phyloP scores from a whole-genome alignment of 805 yeast genomes.

The Saturnispora hagleri region DNA sequence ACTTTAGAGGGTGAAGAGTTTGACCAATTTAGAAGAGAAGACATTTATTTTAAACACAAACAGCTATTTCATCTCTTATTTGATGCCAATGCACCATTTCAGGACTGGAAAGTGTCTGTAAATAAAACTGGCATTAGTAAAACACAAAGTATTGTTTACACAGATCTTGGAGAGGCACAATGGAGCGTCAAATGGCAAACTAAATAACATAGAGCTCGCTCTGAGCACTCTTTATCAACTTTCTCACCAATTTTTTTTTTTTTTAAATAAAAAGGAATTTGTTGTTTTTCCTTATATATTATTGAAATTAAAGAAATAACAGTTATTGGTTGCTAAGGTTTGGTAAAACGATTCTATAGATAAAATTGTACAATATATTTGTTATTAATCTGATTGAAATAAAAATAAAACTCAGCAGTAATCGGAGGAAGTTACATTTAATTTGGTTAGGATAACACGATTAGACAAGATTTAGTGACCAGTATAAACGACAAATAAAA shows the following conservation, averaged over 20 bases:
- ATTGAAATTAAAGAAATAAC: not conserved
- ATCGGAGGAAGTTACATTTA: not conserved
- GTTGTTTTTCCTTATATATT: not conserved
- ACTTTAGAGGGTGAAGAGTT: constrained; percentile 12
- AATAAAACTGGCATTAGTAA: constrained; percentile 1
- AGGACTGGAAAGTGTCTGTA: constrained; percentile 1
- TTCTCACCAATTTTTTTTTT: not conserved
- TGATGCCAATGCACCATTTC: not conserved
- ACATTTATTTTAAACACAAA: constrained; percentile 2
- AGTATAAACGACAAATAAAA: not conserved
- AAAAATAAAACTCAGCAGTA: not conserved
- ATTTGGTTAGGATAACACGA: not conserved
- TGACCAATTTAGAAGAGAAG: constrained; percentile 10
- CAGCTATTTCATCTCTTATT: not conserved
- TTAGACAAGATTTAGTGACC: not conserved
- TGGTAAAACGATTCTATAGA: not conserved
- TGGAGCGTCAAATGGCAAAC: not conserved
- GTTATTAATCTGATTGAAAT: not conserved
- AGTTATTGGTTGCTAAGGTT: not conserved
- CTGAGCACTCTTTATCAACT: not conserved
- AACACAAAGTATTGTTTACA: not conserved
- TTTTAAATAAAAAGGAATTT: not conserved
- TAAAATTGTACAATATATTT: not conserved
- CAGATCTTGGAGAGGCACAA: not conserved
- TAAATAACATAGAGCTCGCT: not conserved